Percentiles rank a stretch among this genome's conserved stretches.
These are phyloP conservation scores for Azolla pinnata DNA, from an alignment of 75 land plant species.

Conservation along the genomic window DNA sequence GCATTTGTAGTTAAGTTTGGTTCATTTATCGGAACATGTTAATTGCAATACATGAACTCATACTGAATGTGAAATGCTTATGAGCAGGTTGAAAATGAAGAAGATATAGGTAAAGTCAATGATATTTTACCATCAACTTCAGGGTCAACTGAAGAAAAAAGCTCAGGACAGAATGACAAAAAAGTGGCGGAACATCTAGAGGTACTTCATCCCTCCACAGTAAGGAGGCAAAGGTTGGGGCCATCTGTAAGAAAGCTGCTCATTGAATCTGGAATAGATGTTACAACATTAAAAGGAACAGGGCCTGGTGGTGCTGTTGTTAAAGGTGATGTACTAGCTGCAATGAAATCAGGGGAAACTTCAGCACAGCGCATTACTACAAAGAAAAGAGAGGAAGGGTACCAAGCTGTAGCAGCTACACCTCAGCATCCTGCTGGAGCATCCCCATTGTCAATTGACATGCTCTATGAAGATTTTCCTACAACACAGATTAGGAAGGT, in stretches of 20 bases:
- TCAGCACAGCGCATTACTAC: too few relatives aligned
- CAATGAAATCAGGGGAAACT: constrained; percentile 58
- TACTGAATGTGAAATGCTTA: background rate
- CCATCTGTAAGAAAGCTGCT: constrained; percentile 88
- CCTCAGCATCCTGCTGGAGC: constrained; percentile 10
- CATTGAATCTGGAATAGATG: constrained; percentile 64
- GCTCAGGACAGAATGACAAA: background rate
- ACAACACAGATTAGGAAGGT: constrained; percentile 95
- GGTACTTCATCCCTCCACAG: constrained; percentile 2
- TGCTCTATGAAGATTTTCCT: constrained; percentile 63
- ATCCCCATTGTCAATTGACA: constrained; percentile 15
- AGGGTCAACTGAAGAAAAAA: constrained; percentile 7
- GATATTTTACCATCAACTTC: constrained; percentile 12
- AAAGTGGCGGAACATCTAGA: constrained; percentile 7
- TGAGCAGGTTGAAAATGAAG: constrained; percentile 61
- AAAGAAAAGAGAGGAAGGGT: too few relatives aligned
- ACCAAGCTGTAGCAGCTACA: too few relatives aligned
- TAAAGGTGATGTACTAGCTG: constrained; percentile 92
- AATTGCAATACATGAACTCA: background rate
- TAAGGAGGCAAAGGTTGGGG: constrained; percentile 47
- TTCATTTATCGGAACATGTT: background rate
- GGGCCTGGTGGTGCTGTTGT: constrained; percentile 85
- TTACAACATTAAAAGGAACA: constrained; percentile 58
- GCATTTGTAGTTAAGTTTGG: background rate
- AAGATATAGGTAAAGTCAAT: constrained; percentile 44